phyloP scores from a whole-genome alignment of 208 protist genomes.

The Novymonas esmeraldas region DNA sequence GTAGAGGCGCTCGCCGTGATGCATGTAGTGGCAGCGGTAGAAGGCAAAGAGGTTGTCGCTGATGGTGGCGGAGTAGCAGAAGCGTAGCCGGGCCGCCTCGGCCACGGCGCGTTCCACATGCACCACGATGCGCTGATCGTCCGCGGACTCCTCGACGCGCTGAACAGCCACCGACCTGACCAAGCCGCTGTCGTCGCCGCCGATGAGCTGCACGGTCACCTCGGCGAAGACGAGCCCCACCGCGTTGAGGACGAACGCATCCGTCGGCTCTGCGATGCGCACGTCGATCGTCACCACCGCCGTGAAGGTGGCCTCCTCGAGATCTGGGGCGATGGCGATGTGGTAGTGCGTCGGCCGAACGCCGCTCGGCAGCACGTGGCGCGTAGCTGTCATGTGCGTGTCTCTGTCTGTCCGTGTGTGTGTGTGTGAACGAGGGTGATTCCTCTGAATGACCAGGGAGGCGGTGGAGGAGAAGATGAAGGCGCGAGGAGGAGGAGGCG shows the following conservation, averaged over 20 bases:
- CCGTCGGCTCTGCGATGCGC: slow-evolving; percentile 12
- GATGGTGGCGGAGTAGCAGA: slow-evolving; percentile 89
- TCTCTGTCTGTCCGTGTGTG: background rate
- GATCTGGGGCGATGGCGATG: slow-evolving; percentile 57
- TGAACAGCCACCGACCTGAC: slow-evolving; percentile 25
- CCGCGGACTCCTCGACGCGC: slow-evolving; percentile 28
- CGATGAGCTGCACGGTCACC: slow-evolving; percentile 27
- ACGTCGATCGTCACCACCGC: slow-evolving; percentile 66
- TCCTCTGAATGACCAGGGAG: too few species aligned
- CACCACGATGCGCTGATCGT: slow-evolving; percentile 41
- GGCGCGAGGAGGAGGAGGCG: background rate
- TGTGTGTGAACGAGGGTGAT: too few species aligned
- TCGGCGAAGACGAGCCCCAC: slow-evolving; percentile 52
- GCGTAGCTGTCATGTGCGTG: slow-evolving; percentile 17
- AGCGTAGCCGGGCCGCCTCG: slow-evolving; percentile 44
- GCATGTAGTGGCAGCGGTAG: slow-evolving; percentile 92
- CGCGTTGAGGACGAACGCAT: slow-evolving; percentile 70
- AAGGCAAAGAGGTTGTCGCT: slow-evolving; percentile 94
- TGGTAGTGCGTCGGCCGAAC: slow-evolving; percentile 67
- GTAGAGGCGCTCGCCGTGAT: slow-evolving; percentile 58
- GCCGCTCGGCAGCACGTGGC: slow-evolving; percentile 59
- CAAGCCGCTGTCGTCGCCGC: background rate
- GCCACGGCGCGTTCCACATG: slow-evolving; percentile 17
- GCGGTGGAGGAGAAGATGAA: background rate
- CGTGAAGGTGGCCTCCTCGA: slow-evolving; percentile 66